Evolutionary conservation across 176 grass and related monocot species (phyloP).

Genomic region (Sorghum bicolor): Sorghum_bicolor_NCBIv3 NC_012870.2:73898501-73899000

Average conservation of each 20-base stretch:
- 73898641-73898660: not conserved
- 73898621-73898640: not conserved
- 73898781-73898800: not conserved
- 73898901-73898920: not conserved
- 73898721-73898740: not conserved
- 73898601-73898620: not conserved
- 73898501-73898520: too few species aligned
- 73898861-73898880: not conserved
- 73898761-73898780: not conserved
- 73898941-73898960: not conserved
- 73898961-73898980: not conserved
- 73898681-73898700: not conserved
- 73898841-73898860: not conserved
- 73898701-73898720: not conserved
- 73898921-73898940: not conserved
- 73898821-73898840: not conserved
- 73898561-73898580: not conserved
- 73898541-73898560: not conserved
- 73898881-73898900: not conserved
- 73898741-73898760: not conserved
- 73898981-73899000: constrained; percentile 16
- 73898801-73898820: not conserved
- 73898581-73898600: not conserved
- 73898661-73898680: not conserved
- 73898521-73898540: not conserved